A percentile compares a stretch with the other conserved stretches of the same genome.
These are phyloP conservation scores for Phialemoniopsis sp. DNA, from an alignment of 2,329 filamentous ascomycete species.

Conservation along the genomic window DNA sequence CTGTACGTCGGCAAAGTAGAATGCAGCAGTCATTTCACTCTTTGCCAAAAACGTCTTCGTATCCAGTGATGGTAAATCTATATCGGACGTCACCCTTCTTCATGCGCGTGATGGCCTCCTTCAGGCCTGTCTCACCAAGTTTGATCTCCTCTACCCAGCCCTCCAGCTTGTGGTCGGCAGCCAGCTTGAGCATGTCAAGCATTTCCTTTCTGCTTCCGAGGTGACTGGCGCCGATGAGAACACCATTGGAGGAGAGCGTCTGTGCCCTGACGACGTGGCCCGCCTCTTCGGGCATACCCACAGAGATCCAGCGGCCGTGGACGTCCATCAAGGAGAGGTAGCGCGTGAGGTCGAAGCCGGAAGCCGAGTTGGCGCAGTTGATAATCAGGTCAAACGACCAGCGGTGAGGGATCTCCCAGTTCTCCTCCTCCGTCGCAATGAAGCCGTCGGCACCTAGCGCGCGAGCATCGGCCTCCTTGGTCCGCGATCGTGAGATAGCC, in stretches of 20 bases:
- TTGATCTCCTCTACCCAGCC: no score
- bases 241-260: conserved; percentile 32
- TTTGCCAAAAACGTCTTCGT: no score
- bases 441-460: conserved; percentile 59
- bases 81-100: no score
- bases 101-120: no score
- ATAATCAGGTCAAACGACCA: conserved; percentile 47
- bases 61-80: no score
- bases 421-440: conserved; percentile 40
- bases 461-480: conserved; percentile 55
- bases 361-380: conserved; percentile 42
- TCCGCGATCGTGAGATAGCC: conserved; percentile 55
- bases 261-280: conserved; percentile 35
- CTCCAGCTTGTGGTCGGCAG: conserved; percentile 45
- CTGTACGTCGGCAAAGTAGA: no score
- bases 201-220: conserved; percentile 58
- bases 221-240: conserved; percentile 43
- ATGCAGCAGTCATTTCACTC: no score
- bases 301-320: conserved; percentile 52
- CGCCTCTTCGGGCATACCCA: conserved; percentile 50
- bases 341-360: conserved; percentile 48
- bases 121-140: no score
- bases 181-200: conserved; percentile 53
- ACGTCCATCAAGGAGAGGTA: conserved; percentile 49
- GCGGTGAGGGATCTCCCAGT: conserved; percentile 53